Base-by-base conservation (phyloP, 2,329 filamentous ascomycete species). In the Apiospora rasikravindrae region DNA sequence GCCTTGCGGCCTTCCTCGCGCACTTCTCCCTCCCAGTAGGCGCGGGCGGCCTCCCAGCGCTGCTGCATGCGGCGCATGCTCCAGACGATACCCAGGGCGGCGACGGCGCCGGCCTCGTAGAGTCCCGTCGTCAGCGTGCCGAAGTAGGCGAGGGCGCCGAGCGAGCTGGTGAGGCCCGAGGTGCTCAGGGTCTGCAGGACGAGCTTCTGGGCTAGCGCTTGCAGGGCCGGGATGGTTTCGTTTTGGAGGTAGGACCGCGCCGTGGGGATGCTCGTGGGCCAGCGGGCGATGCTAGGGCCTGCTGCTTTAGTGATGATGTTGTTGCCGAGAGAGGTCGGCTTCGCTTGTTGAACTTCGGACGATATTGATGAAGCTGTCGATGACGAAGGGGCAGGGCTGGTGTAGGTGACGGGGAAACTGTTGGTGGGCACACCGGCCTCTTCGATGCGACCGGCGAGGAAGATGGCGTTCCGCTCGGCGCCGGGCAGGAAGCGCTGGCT, bases 401-500 rank as follows among this genome's bases (percentile, higher is more conserved):
- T 73, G 61, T 22, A 71, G 70, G 68, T 67, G 45, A 51, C 11
- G 70, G 70, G 42, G 71, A 74, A 67, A 70, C 73, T 42, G 42
- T 73, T 70, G 49, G 68, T 51, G 69, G 74, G 70, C 40, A 81
- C 79, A 24, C 80, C 79, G 2, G 83, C 81, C 73, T 86, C 91
- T 24, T 89, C 87, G 76, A 97, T 91, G 67, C 92, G 89, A 0
- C 96, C 96, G 8, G 93, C 89, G 2, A 98, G 88, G 82, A 92
- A 97, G 67, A 98, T 92, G n/a, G 94, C 88, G 71, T 91, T 92
- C 76, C 92, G 91, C 81, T 98, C 95, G 0, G 95, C 92, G 4
- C 88, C 88, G 0, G 91, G 89, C 4, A 99, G 87, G 85, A 97
- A 98, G 8, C 89, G 87, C 74, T 91, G 91, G 73, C 89, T 88